phyloP scores from a whole-genome alignment of 1,284 basidiomycete genomes.

The Xerocomus nothofagi region DNA sequence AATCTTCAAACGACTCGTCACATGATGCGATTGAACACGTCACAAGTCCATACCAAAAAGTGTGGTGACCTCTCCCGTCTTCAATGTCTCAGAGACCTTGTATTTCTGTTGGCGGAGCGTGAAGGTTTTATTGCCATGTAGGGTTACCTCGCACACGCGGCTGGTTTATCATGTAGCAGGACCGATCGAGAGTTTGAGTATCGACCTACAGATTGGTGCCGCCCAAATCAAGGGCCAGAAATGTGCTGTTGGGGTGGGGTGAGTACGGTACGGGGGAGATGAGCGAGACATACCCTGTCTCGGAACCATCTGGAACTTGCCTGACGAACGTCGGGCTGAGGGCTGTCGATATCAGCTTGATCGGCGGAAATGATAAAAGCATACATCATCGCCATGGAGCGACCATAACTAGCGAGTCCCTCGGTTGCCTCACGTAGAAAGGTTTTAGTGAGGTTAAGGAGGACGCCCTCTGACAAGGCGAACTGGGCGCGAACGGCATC shows the following conservation, averaged over 20 bases:
- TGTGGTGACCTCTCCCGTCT: slow-evolving; percentile 81
- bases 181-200: background rate
- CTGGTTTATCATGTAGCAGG: slow-evolving; percentile 40
- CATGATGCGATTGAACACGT: background rate
- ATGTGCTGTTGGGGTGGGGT: slow-evolving; percentile 54
- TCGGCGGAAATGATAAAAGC: slow-evolving; percentile 19
- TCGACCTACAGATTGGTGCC: slow-evolving; percentile 87
- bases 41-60: slow-evolving; percentile 71
- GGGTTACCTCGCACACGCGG: slow-evolving; percentile 89
- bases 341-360: slow-evolving; percentile 11
- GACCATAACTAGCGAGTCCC: slow-evolving; percentile 71
- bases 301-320: slow-evolving; percentile 86
- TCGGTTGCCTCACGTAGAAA: slow-evolving; percentile 78
- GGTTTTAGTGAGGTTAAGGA: slow-evolving; percentile 70
- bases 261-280: slow-evolving; percentile 5
- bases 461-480: slow-evolving; percentile 56
- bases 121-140: slow-evolving; percentile 90
- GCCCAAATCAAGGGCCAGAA: slow-evolving; percentile 91
- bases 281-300: slow-evolving; percentile 72
- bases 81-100: slow-evolving; percentile 86
- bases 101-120: slow-evolving; percentile 91
- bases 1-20: slow-evolving; percentile 55
- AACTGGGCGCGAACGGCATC: slow-evolving; percentile 67
- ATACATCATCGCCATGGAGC: slow-evolving; percentile 89
- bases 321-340: slow-evolving; percentile 85